Conservation (phyloP, 1,284 basidiomycete species). For the Marasmius oreades region DNA sequence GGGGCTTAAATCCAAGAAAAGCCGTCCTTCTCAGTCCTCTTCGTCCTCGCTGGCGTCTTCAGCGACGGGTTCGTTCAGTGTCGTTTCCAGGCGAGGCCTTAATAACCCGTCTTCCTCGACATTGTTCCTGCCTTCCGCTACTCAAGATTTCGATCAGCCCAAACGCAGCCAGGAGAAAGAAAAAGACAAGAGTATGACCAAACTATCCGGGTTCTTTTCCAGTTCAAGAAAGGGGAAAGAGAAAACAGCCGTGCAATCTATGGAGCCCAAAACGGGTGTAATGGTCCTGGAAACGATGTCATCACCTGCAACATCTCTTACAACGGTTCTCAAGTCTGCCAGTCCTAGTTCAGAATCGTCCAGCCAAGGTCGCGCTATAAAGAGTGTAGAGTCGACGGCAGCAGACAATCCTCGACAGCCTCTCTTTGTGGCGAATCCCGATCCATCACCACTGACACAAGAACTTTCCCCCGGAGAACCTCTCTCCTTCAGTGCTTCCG, state of each 20-base stretch:
- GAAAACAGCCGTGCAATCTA: not conserved
- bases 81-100: slow-evolving; percentile 2
- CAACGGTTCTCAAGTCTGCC: not conserved
- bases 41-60: not conserved
- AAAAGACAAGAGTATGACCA: not conserved
- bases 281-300: not conserved
- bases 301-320: not conserved
- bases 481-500: not conserved
- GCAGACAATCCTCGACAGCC: not conserved
- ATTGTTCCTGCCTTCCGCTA: not conserved
- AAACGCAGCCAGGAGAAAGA: not conserved
- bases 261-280: not conserved
- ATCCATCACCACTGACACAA: not conserved
- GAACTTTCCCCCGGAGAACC: not conserved
- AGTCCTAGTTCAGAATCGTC: not conserved
- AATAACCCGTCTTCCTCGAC: not conserved
- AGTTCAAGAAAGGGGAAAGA: not conserved
- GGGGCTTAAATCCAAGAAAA: not conserved
- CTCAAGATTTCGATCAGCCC: not conserved
- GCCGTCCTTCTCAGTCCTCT: not conserved
- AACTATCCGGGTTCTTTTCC: not conserved
- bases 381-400: not conserved
- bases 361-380: not conserved
- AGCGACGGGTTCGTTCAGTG: not conserved
- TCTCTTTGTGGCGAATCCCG: not conserved